Conservation (phyloP, 345 rosid genomes). For the Alliaria petiolata region DNA sequence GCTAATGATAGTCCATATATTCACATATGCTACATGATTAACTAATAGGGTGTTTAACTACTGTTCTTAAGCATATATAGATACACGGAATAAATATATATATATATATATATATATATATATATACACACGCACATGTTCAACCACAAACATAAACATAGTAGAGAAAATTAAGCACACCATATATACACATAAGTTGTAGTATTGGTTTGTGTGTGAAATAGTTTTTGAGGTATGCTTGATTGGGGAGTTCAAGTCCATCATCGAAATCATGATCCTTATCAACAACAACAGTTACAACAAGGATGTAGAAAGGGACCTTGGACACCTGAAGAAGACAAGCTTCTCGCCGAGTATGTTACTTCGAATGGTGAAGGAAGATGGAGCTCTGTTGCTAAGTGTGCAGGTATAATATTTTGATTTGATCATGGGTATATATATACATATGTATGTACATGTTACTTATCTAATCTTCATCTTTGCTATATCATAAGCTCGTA, state of each 20-base stretch:
- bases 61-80: slow-evolving; percentile 14
- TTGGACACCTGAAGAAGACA: slow-evolving; percentile 86
- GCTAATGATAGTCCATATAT: slow-evolving; percentile 2
- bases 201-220: not conserved
- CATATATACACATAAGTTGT: too few species aligned
- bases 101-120: too few species aligned
- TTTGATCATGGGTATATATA: not conserved
- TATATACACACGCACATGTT: slow-evolving; percentile 17
- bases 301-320: slow-evolving; percentile 79
- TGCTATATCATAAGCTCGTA: too few species aligned
- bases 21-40: slow-evolving; percentile 14
- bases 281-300: slow-evolving; percentile 12
- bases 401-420: slow-evolving; percentile 43
- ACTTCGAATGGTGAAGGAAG: slow-evolving; percentile 67
- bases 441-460: not conserved
- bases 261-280: slow-evolving; percentile 9
- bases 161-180: not conserved
- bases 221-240: slow-evolving; percentile 31
- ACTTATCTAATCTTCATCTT: not conserved
- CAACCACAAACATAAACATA: slow-evolving; percentile 24
- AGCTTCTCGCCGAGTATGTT: slow-evolving; percentile 55
- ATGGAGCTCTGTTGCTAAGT: slow-evolving; percentile 72
- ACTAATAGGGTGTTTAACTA: not conserved
- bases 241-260: slow-evolving; percentile 44
- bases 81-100: slow-evolving; percentile 1